Evolutionary conservation across 2,329 filamentous ascomycete species (phyloP), one percentile per base, ranked within the genome.

Genomic region (Ascochyta fabae): DNA sequence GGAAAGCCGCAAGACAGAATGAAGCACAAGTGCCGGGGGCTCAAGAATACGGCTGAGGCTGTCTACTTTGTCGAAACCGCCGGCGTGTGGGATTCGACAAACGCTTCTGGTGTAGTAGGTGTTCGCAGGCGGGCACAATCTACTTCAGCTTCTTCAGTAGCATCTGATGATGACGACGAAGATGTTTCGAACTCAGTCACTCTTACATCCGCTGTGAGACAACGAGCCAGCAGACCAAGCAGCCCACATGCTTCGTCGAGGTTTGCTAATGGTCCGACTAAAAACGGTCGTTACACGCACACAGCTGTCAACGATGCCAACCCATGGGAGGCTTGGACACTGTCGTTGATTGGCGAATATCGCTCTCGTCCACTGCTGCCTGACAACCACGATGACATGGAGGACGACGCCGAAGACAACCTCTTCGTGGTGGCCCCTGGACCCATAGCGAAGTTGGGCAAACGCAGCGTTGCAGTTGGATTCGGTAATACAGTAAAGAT

Each of bases 401-500:
- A 53, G 7, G 56, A 52, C 3, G 41, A 50, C 6, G 59, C 58
- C 19, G 63, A 65, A 31, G 79, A 82, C 2, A 81, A 86, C 53
- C 78, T 93, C 4, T 84, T 91, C 42, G 85, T 91, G 22, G 84
- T 84, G 2, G 81, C 81, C 41, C 77, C 89, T 1, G 90, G 90
- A 0, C 89, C 89, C 0, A 84, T 89, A 53, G 79, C 81, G 2
- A 79, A 79, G 48, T 76, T 91, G 1, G 89, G 89, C 12, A 81
- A 83, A 43, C 80, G 82, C 41, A 88, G 87, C 46, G 81, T 91
- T 3, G 90, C 86, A 0, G 83, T 93, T 27, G 88, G 84, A 0
- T 86, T 92, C 56, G 90, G 89, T 12, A 90, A 92, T 62, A 80
- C 85, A 1, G 81, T 92, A 66, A 92, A 92, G 74, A 77, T 92